Evolutionary conservation across 139 green algal species (phyloP).

Genomic region (Desmodesmus armatus): DNA sequence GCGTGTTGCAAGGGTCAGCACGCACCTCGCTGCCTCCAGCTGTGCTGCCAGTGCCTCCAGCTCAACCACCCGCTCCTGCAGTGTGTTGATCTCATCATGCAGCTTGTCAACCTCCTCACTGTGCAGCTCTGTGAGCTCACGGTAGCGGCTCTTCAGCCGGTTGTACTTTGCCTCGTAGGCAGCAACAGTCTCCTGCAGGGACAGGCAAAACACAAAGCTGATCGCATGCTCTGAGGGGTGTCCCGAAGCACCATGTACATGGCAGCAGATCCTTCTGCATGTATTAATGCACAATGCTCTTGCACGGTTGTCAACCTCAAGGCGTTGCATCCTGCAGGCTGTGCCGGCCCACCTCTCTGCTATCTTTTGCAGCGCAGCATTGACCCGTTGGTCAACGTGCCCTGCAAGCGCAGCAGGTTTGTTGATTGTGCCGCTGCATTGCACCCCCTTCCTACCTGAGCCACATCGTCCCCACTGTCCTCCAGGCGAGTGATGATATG

Average conservation of each 20-base stretch:
- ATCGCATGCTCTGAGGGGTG: no score
- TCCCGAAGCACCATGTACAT: no score
- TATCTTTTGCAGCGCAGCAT: no score
- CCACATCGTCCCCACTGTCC: constrained; percentile 33
- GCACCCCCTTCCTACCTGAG: not conserved
- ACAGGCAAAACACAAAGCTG: no score
- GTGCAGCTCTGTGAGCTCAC: constrained; percentile 52
- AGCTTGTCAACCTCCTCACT: constrained; percentile 59
- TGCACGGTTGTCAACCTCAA: no score
- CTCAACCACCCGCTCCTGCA: constrained; percentile 33
- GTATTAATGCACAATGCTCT: no score
- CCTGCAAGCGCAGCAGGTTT: no score
- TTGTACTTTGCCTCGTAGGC: constrained; percentile 65
- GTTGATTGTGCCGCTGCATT: not conserved
- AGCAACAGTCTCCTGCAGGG: constrained; percentile 48
- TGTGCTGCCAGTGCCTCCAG: constrained; percentile 49
- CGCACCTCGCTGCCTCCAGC: constrained; percentile 40
- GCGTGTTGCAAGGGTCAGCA: not conserved
- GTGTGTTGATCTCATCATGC: constrained; percentile 51
- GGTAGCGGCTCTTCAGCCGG: constrained; percentile 61
- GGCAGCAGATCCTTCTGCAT: no score
- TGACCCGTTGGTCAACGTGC: no score
- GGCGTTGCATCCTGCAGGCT: no score
- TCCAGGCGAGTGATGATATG: constrained; percentile 34
- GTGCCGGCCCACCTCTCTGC: no score